These are phyloP conservation scores for Athelia psychrophila DNA, from an alignment of 1,284 basidiomycete genomes.

Conservation along the genomic window DNA sequence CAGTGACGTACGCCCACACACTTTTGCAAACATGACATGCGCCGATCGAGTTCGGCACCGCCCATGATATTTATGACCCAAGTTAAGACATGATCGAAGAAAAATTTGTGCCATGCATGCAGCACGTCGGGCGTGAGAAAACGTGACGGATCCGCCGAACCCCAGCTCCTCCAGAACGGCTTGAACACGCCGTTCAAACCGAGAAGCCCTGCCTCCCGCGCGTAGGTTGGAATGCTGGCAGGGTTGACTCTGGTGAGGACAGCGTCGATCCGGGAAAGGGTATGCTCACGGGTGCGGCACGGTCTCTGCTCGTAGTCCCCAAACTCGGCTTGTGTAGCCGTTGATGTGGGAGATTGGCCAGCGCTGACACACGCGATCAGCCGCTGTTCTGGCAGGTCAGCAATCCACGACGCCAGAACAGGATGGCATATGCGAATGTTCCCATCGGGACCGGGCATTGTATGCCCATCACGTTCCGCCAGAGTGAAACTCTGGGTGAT, in stretches of 20 bases:
- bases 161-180: background rate
- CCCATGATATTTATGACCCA: background rate
- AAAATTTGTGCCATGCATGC: background rate
- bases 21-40: background rate
- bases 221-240: background rate
- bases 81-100: background rate
- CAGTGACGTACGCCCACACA: background rate
- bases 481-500: too few species aligned
- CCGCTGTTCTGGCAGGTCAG: conserved; percentile 7
- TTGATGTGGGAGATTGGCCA: background rate
- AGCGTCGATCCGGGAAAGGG: background rate
- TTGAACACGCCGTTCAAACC: background rate
- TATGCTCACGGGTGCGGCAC: background rate
- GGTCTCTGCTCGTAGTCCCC: background rate
- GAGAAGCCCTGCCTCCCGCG: background rate
- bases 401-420: conserved; percentile 6
- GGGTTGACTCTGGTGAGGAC: background rate
- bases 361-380: background rate
- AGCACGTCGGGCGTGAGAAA: background rate
- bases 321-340: background rate
- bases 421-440: conserved; percentile 4
- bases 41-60: background rate
- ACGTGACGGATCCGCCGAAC: background rate
- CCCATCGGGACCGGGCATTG: too few species aligned
- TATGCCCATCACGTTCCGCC: too few species aligned